These are phyloP conservation scores for Olyra latifolia DNA, from an alignment of 176 grass and related monocot genomes.

Conservation along the genomic window DNA sequence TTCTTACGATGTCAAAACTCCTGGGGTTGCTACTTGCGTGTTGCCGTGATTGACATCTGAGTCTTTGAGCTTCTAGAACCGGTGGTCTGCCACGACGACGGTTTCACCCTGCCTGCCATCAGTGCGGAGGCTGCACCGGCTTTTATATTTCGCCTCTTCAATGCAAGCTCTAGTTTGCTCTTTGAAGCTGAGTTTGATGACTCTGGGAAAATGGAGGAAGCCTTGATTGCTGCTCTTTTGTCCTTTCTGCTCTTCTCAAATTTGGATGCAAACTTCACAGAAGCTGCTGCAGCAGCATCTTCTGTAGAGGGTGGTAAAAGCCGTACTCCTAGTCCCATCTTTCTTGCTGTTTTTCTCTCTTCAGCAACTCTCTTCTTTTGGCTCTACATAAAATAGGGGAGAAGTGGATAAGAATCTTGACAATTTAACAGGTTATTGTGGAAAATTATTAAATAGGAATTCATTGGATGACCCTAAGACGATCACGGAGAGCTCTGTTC, in stretches of 20 bases:
- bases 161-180: slow-evolving; percentile 48
- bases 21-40: slow-evolving; percentile 24
- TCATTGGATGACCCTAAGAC: slow-evolving; percentile 65
- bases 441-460: slow-evolving; percentile 27
- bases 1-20: neutral
- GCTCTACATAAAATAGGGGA: slow-evolving; percentile 56
- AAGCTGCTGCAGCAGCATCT: slow-evolving; percentile 57
- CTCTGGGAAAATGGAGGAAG: slow-evolving; percentile 67
- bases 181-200: slow-evolving; percentile 48
- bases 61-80: slow-evolving; percentile 26
- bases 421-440: neutral
- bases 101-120: slow-evolving; percentile 68
- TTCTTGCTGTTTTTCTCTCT: slow-evolving; percentile 66
- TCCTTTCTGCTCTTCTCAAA: slow-evolving; percentile 76
- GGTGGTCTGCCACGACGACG: slow-evolving; percentile 53
- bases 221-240: slow-evolving; percentile 85
- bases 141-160: slow-evolving; percentile 78
- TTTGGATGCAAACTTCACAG: slow-evolving; percentile 72
- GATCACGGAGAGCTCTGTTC: slow-evolving; percentile 74
- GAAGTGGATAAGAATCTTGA: slow-evolving; percentile 46
- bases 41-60: slow-evolving; percentile 26
- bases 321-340: slow-evolving; percentile 74
- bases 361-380: slow-evolving; percentile 86
- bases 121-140: slow-evolving; percentile 44
- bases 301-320: slow-evolving; percentile 77